Percentiles rank a stretch among this genome's conserved stretches.
Conservation (phyloP, 2,329 filamentous ascomycete genomes). For the Fusarium brachygibbosum region DNA sequence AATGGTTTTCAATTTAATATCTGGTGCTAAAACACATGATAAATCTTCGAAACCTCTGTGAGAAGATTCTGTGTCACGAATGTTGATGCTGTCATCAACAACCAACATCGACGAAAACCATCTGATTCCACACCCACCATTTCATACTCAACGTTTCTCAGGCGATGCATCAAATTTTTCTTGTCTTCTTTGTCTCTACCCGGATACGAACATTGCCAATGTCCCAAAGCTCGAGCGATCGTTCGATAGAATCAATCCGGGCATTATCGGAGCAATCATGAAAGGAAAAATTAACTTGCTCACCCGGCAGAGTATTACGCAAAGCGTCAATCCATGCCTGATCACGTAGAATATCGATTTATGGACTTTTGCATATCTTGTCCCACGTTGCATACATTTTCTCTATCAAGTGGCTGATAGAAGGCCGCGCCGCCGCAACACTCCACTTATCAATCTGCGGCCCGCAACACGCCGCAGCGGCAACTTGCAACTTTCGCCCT, state of each 20-base stretch:
- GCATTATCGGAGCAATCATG: not conserved
- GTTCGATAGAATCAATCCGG: not conserved
- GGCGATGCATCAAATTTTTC: too few species aligned
- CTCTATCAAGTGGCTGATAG: not conserved
- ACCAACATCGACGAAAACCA: too few species aligned
- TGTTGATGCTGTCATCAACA: too few species aligned
- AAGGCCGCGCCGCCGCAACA: constrained; percentile 9
- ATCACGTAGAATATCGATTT: not conserved
- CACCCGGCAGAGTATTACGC: too few species aligned
- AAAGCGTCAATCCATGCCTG: not conserved
- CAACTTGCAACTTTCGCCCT: not conserved
- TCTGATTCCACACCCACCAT: too few species aligned
- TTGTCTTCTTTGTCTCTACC: too few species aligned
- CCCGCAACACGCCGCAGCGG: constrained; percentile 28
- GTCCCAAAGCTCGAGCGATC: not conserved
- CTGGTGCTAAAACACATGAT: too few species aligned
- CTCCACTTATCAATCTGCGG: constrained; percentile 16
- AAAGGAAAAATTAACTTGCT: not conserved
- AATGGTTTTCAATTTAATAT: too few species aligned
- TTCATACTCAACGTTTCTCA: too few species aligned
- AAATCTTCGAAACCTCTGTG: too few species aligned
- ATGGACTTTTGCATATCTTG: not conserved
- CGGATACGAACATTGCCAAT: not conserved
- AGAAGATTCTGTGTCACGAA: too few species aligned
- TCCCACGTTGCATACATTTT: not conserved